phyloP scores from a whole-genome alignment of 169 alveolate genomes.

The Plasmodium vinckei region DNA sequence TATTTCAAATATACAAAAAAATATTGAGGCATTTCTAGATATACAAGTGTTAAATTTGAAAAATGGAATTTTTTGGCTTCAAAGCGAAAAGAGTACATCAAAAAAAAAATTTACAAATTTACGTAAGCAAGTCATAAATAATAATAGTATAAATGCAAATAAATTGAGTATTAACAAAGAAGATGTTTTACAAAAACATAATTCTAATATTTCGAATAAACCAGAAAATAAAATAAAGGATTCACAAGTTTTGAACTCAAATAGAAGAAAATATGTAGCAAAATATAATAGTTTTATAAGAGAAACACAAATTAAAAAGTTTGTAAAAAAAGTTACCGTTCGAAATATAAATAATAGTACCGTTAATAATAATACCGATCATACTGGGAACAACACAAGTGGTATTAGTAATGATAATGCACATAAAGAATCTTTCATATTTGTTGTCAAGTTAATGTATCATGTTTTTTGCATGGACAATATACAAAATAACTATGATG shows the following conservation, averaged over 20 bases:
- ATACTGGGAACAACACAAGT: neutral
- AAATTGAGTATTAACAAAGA: too few relatives aligned
- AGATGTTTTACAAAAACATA: too few relatives aligned
- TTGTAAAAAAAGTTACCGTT: slow-evolving; percentile 37
- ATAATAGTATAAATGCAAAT: too few relatives aligned
- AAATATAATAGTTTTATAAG: neutral
- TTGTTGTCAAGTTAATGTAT: slow-evolving; percentile 42
- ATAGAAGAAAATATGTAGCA: neutral
- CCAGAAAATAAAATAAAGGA: too few relatives aligned
- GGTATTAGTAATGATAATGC: slow-evolving; percentile 9
- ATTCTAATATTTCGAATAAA: too few relatives aligned
- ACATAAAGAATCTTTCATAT: slow-evolving; percentile 26
- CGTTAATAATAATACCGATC: neutral
- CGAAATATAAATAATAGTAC: slow-evolving; percentile 9
- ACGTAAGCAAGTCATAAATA: too few relatives aligned
- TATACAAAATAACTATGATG: slow-evolving; percentile 33
- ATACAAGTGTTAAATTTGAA: slow-evolving; percentile 40
- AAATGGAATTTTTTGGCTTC: slow-evolving; percentile 52
- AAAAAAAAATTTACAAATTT: neutral
- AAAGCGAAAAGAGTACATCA: slow-evolving; percentile 8
- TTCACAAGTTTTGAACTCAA: too few relatives aligned
- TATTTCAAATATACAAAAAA: slow-evolving; percentile 40
- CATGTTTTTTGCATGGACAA: slow-evolving; percentile 40
- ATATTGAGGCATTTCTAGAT: slow-evolving; percentile 32
- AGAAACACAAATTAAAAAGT: slow-evolving; percentile 10